phyloP scores from a whole-genome alignment of 2,329 filamentous ascomycete species.

The Meredithiella fracta region DNA sequence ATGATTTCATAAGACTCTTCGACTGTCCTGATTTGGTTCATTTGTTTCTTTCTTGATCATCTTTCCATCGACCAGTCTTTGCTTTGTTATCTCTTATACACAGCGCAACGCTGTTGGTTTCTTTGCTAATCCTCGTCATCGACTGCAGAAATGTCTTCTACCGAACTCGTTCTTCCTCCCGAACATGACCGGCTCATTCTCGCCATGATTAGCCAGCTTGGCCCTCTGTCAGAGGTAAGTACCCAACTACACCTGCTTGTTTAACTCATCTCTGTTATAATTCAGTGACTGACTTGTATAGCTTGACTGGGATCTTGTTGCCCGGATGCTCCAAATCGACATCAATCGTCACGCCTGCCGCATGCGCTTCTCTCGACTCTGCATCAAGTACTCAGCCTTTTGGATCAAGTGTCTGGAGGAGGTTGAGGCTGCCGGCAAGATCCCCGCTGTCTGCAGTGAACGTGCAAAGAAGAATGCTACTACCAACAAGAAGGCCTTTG shows the following conservation, averaged over 20 bases:
- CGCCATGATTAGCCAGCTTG: not conserved
- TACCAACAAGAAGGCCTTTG: too few relatives aligned
- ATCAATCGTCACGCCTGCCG: not conserved
- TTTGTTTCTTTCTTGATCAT: not conserved
- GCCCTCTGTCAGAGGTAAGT: not conserved
- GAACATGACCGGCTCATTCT: not conserved
- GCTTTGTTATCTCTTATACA: not conserved
- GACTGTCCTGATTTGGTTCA: not conserved
- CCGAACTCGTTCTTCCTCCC: too few relatives aligned
- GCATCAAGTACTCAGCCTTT: not conserved
- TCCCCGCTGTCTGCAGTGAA: too few relatives aligned
- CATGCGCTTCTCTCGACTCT: not conserved
- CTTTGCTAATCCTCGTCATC: too few relatives aligned
- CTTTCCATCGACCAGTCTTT: not conserved
- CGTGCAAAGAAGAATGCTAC: not conserved
- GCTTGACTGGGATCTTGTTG: slow-evolving; percentile 1
- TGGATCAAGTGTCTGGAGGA: not conserved
- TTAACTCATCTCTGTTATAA: not conserved
- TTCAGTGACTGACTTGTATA: not conserved
- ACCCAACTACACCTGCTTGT: too few relatives aligned
- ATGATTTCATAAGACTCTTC: not conserved
- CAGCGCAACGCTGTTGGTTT: too few relatives aligned
- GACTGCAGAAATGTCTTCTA: not conserved
- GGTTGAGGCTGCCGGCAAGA: not conserved
- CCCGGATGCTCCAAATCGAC: not conserved